Conservation (phyloP, 2,329 filamentous ascomycete genomes). For the Intubia oerlemansii region DNA sequence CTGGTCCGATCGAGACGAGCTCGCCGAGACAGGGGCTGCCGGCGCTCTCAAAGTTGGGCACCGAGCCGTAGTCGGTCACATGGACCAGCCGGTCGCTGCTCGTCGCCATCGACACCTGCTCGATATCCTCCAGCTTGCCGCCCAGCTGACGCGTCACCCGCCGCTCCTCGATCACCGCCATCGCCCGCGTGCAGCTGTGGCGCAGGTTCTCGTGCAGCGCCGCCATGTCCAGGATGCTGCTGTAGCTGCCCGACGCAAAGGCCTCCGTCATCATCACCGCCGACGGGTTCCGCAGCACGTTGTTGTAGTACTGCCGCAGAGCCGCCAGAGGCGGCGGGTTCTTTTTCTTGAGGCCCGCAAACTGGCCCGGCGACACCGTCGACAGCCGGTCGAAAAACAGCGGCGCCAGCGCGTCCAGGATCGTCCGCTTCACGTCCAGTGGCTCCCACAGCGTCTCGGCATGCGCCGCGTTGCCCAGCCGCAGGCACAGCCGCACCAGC, state of each 20-base stretch:
- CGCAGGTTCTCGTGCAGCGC: slow-evolving; percentile 21
- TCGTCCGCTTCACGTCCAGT: slow-evolving; percentile 32
- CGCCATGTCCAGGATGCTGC: slow-evolving; percentile 25
- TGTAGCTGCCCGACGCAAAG: slow-evolving; percentile 27
- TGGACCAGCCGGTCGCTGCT: slow-evolving; percentile 21
- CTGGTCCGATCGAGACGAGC: slow-evolving; percentile 26
- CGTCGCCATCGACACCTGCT: slow-evolving; percentile 14
- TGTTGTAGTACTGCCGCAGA: slow-evolving; percentile 23
- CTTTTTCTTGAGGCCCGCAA: slow-evolving; percentile 15
- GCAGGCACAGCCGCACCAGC: slow-evolving; percentile 27
- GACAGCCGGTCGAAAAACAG: slow-evolving; percentile 34
- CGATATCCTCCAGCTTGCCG: slow-evolving; percentile 18
- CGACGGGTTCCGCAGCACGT: slow-evolving; percentile 17
- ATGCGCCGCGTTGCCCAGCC: slow-evolving; percentile 25
- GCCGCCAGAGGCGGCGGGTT: slow-evolving; percentile 20
- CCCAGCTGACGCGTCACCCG: slow-evolving; percentile 23
- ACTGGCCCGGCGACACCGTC: slow-evolving; percentile 24
- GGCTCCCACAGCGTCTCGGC: slow-evolving; percentile 26
- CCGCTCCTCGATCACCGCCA: slow-evolving; percentile 29
- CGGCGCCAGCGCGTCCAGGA: slow-evolving; percentile 32
- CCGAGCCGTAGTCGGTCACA: slow-evolving; percentile 28
- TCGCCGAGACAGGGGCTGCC: slow-evolving; percentile 19
- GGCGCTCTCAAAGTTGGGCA: slow-evolving; percentile 24
- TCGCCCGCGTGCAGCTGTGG: slow-evolving; percentile 27
- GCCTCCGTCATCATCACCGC: slow-evolving; percentile 24